Conservation (phyloP, 495 filamentous ascomycete species). For the Penicillium coprophilum region DNA sequence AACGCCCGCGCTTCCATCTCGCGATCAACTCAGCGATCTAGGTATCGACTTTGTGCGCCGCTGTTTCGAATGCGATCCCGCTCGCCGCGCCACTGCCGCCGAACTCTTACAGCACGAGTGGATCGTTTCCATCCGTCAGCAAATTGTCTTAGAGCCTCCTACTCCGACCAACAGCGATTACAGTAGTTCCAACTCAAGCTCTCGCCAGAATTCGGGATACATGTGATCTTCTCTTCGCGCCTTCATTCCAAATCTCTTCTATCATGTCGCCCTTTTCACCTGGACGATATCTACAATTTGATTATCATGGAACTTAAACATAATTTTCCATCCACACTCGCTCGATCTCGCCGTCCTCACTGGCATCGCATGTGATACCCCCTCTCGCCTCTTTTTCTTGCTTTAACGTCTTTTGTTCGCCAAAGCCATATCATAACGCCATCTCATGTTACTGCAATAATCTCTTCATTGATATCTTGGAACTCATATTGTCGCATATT, state of each 20-base stretch:
- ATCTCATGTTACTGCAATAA: constrained; percentile 4
- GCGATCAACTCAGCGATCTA: constrained; percentile 77
- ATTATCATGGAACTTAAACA: background rate
- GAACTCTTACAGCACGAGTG: constrained; percentile 95
- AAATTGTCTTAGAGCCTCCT: constrained; percentile 55
- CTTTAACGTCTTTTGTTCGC: constrained; percentile 5
- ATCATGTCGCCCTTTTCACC: constrained; percentile 2
- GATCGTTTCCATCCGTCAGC: constrained; percentile 70
- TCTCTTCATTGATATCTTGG: background rate
- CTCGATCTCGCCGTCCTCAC: constrained; percentile 27
- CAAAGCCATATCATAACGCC: constrained; percentile 4
- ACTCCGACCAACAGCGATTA: constrained; percentile 46
- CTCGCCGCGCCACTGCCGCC: constrained; percentile 73
- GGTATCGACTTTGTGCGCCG: constrained; percentile 86
- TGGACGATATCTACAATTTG: constrained; percentile 1
- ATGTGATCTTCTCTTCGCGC: constrained; percentile 18
- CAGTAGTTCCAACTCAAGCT: constrained; percentile 33
- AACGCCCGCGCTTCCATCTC: constrained; percentile 74
- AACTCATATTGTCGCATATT: background rate
- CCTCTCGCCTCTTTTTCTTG: constrained; percentile 9
- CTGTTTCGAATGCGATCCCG: constrained; percentile 86
- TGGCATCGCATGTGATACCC: constrained; percentile 39
- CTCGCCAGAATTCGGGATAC: constrained; percentile 39
- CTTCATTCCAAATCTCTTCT: background rate
- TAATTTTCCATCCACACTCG: constrained; percentile 16